Base-by-base conservation (phyloP, 805 yeast species). In the Jamesozyma piceae region DNA sequence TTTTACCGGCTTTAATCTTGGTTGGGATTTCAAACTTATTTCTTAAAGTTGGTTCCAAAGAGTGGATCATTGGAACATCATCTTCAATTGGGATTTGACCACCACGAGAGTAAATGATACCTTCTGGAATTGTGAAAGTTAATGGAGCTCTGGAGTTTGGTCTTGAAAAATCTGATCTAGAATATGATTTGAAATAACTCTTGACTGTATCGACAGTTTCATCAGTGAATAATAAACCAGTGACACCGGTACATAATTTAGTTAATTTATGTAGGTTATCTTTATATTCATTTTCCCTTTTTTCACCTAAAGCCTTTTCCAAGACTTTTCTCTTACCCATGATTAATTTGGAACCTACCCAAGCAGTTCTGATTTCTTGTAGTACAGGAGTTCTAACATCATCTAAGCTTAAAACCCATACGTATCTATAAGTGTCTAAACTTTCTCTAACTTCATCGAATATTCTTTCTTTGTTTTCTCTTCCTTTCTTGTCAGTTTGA, bases 51-150 rank as follows among this genome's bases (percentile, higher is more conserved):
- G 88, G 86, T 66, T 92, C 98, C 67, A 94, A 74, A 5, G 97
- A 87, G 62, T 92, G 98, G 11, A 94, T 82, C 84, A 92, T 80
- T 53, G 97, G 95, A 18, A 92, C 88, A 64, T 92, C 99, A 50
- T 92, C 97, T 59, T 88, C 97, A 20, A 62, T 66, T 26, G 95
- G 73, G 40, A 89, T 69, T 66, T 86, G 94, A 19, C 98, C 98
- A 55, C 96, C 99, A 62, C 96, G 81, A 18, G 97, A 85, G 64
- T 87, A 89, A 8, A 92, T 81, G 41, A 87, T 74, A 38, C 99
- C 99, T 46, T 73, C 87, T 24, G 98, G 97, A 43, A 92, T 73
- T 4, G 77, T 74, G 66, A 92, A 89, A 39, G 83, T 77, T 46
- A 90, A 69, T 43, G 97, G 94, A 11, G 95, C 74, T 53, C 65